Conservation (phyloP, 2,329 filamentous ascomycete genomes). For the Mycogone perniciosa region DNA sequence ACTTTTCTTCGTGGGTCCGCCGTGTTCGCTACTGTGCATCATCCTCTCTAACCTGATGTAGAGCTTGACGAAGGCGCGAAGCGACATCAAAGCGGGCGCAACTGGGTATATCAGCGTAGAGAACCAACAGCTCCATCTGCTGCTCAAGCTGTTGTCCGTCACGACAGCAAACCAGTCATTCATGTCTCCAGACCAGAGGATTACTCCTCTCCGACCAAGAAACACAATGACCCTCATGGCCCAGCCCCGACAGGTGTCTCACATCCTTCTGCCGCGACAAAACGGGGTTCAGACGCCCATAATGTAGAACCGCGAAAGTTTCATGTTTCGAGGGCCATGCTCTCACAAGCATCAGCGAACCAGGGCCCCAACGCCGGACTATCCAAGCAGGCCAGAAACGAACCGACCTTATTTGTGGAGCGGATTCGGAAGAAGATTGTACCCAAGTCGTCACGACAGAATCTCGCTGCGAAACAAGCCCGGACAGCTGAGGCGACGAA, state of each 20-base stretch:
- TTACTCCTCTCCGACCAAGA: slow-evolving; percentile 12
- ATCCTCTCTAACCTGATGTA: slow-evolving; percentile 22
- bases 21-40: slow-evolving; percentile 2
- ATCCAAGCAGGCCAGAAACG: slow-evolving; percentile 36
- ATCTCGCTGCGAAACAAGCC: slow-evolving; percentile 15
- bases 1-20: slow-evolving; percentile 46
- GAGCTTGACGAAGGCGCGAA: slow-evolving; percentile 49
- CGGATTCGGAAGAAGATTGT: slow-evolving; percentile 36
- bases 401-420: slow-evolving; percentile 51
- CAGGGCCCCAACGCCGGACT: slow-evolving; percentile 22
- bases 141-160: slow-evolving; percentile 16
- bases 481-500: slow-evolving; percentile 1
- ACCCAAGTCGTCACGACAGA: slow-evolving; percentile 15
- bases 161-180: slow-evolving; percentile 37
- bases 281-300: background rate
- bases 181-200: slow-evolving; percentile 40
- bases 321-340: slow-evolving; percentile 46
- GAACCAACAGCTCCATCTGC: slow-evolving; percentile 25
- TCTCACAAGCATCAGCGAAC: slow-evolving; percentile 24
- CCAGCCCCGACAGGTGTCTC: background rate
- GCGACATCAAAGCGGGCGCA: slow-evolving; percentile 43
- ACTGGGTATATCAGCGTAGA: slow-evolving; percentile 52
- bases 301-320: slow-evolving; percentile 42
- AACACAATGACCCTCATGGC: slow-evolving; percentile 8
- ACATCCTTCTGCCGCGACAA: slow-evolving; percentile 9